Base-by-base conservation (phyloP, 768 basidiomycete genomes). In the Sporobolomyces phaffii region DNA sequence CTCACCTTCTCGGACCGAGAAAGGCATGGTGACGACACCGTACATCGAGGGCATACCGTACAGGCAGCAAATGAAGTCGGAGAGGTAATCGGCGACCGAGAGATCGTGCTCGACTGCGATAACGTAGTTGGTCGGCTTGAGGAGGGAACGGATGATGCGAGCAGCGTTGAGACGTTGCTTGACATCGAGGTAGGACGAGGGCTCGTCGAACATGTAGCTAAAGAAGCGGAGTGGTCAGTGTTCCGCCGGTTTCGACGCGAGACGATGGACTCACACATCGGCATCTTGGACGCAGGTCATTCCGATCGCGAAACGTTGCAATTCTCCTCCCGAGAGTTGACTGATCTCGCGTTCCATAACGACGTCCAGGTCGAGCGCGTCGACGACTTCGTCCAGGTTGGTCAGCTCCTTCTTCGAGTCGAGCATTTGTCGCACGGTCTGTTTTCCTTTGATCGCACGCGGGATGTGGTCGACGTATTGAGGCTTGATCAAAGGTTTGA, bases 401-500 rank as follows among this genome's bases (percentile, higher is more conserved):
- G 91, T 86, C 20, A 84, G 82, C 77, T 99, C 91, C 34, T 87
- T 79, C 80, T 97, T 97, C 33, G 85, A 84, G 74, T 92, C 88
- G 67, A 99, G 85, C 94, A 99, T 97, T 75, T 90, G 82, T 9
- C 82, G 81, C 31, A 99, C 93, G 4, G 87, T 87, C 82, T 90
- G 83, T 52, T 80, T 82, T 60, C 88, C 91, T 79, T 98, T 94
- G 82, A 99, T 90, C 44, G 91, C 91, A 47, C 87, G 85, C 6
- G 96, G 96, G 75, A 99, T 97, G 78, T 98, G 93, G 77, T 99
- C 96, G 71, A 99, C 96, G 77, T 99, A 99, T 84, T 99, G 96
- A 1, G 96, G 96, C 79, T 99, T 99, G 78, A 98, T 98, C 68
- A 99, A 84, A 2, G 96, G 93, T 81, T 97, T 98, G 77, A 98